Evolutionary conservation across 257 asterid genomes (phyloP), one percentile per base, ranked within the genome.

Genomic region (Solanum chilense): DNA sequence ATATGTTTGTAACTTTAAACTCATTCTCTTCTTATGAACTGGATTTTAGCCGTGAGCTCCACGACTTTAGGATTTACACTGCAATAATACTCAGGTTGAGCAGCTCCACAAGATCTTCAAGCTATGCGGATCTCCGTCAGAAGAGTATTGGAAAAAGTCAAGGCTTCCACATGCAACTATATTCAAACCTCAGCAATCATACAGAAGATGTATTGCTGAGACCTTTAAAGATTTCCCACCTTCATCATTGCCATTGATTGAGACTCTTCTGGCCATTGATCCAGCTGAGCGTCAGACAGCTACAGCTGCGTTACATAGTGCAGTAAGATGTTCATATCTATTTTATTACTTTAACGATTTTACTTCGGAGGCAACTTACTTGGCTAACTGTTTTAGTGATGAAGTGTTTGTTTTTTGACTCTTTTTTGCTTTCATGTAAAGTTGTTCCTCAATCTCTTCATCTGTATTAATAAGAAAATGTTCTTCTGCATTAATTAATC

Each of bases 101-200:
- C 98, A 96, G 82, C 96, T 96, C 87, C 98, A 96, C 92, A 92
- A 94, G 92, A 96, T 96, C 86, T 96, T 96, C 92, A 96, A 96
- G 94, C 93, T 95, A 41, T 94, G 98, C 10, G 98, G 98, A 87
- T 95, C 98, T 68, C 98, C 98, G 5, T 85, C 95, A 12, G 96
- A 94, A 35, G 97, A 94, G 13, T 96, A 96, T 86, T 96, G 98
- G 98, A 96, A 94, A 89, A 96, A 90, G 89, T 93, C 96, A 3
- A 94, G 89, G 90, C 98, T 96, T 75, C 97, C 98, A 14, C 96
- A 94, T 87, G 97, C 98, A 31, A 94, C 96, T 86, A 92, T 96
- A 83, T 96, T 96, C 90, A 96, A 94, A 90, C 98, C 98, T 7
- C 98, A 96, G 82, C 96, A 94, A 11, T 91, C 97, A 23, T 96